Evolutionary conservation across 2,329 filamentous ascomycete species (phyloP).

Genomic region (Cercospora nicotianae): DNA sequence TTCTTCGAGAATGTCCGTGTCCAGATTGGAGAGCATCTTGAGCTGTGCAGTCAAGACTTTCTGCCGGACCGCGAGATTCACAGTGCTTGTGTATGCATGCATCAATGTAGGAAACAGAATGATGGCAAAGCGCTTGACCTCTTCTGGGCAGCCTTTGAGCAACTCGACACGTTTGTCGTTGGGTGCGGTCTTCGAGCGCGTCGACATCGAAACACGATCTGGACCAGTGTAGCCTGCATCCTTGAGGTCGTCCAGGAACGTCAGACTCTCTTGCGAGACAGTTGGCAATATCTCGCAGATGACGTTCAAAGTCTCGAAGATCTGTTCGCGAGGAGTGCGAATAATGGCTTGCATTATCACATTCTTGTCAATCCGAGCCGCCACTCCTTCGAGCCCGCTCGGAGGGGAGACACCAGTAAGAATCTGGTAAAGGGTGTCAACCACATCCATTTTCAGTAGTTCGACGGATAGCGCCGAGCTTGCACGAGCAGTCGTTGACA

Average conservation of each 20-base stretch:
- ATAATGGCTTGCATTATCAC: constrained; percentile 98
- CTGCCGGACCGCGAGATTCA: constrained; percentile 90
- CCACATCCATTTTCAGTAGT: constrained; percentile 92
- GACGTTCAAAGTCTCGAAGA: constrained; percentile 95
- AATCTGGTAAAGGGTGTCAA: constrained; percentile 97
- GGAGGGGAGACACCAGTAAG: constrained; percentile 93
- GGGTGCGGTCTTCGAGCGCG: constrained; percentile 55
- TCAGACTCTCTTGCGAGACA: constrained; percentile 59
- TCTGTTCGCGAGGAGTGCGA: constrained; percentile 90
- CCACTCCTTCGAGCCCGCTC: constrained; percentile 71
- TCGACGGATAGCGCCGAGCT: constrained; percentile 86
- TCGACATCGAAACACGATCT: constrained; percentile 46
- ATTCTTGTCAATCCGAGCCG: constrained; percentile 88
- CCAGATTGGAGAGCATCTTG: constrained; percentile 97
- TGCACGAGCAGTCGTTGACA: constrained; percentile 85
- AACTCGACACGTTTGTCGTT: constrained; percentile 82
- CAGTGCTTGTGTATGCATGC: constrained; percentile 95
- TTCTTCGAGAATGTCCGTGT: constrained; percentile 78
- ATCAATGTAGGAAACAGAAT: constrained; percentile 93
- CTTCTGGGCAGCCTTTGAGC: constrained; percentile 75
- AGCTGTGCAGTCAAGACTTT: constrained; percentile 94
- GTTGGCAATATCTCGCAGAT: constrained; percentile 90
- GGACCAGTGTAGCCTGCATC: constrained; percentile 53
- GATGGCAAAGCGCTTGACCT: constrained; percentile 88
- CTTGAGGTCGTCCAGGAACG: constrained; percentile 52